These are phyloP conservation scores for Linnemannia exigua DNA, from an alignment of 192 early-diverging fungal genomes.

Conservation along the genomic window DNA sequence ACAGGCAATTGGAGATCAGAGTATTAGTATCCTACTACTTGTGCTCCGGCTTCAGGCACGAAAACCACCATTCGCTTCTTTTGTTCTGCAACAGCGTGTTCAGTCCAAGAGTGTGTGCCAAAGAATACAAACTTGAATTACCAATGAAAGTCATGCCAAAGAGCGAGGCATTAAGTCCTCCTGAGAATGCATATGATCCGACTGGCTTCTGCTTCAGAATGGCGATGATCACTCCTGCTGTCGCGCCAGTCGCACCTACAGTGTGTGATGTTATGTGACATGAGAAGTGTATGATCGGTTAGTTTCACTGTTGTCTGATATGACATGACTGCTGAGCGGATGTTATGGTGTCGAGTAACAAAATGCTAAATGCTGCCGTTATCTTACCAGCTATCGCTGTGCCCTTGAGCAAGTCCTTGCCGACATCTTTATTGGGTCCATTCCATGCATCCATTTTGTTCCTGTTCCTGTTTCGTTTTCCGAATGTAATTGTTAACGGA, in stretches of 20 bases:
- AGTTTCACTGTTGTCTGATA: neutral
- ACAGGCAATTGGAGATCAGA: neutral
- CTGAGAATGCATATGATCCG: slow-evolving; percentile 55
- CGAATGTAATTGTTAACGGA: neutral
- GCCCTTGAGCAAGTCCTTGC: slow-evolving; percentile 45
- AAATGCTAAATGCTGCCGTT: neutral
- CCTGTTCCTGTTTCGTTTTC: neutral
- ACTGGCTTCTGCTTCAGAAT: slow-evolving; percentile 63
- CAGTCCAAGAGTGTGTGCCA: neutral
- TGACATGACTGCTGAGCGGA: neutral
- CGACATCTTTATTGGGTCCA: slow-evolving; percentile 32
- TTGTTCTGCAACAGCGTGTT: neutral
- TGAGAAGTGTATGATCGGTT: neutral
- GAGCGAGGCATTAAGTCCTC: slow-evolving; percentile 62
- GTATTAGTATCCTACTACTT: neutral
- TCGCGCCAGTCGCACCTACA: slow-evolving; percentile 59
- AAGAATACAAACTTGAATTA: slow-evolving; percentile 24
- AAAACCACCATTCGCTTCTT: neutral
- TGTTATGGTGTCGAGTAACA: neutral
- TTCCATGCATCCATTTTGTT: slow-evolving; percentile 20
- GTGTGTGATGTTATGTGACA: neutral
- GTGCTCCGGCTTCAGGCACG: neutral
- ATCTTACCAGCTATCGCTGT: slow-evolving; percentile 32
- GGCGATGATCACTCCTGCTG: slow-evolving; percentile 58
- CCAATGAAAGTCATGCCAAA: slow-evolving; percentile 68